Evolutionary conservation across 129 eudicot species (phyloP), one percentile per base, ranked within the genome.

Genomic region (Lactuca sativa): DNA sequence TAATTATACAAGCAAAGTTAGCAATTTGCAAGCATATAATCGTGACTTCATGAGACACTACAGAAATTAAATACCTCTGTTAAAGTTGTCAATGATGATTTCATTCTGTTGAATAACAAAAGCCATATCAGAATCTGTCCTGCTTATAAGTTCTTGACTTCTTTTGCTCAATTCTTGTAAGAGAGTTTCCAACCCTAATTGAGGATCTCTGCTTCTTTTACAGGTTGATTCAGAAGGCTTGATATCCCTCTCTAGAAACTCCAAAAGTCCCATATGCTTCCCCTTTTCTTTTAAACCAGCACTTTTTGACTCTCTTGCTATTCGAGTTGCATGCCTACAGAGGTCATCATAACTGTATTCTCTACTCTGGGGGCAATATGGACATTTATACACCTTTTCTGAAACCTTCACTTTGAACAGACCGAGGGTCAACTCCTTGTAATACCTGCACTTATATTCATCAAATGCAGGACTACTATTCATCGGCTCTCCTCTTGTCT

Each of bases 251-350:
- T 88, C 82, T 61, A 88, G 38, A 78, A 74, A 88, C 84, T 34
- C 79, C 15, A 64, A 64, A 62, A 88, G 65, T 16, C 87, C 89
- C 73, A 78, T 36, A 72, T 89, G 96, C 43, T 56, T 81, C 15
- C 81, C 92, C 54, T 66, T 89, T 56, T 82, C 85, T 74, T 66
- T 89, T 30, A 76, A 78, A 8, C 67, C 61, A 7, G 69, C 78
- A 72, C 80, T 83, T 69, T 49, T 80, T 56, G 90, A 88, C 62
- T 81, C 83, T 47, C 55, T 79, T 41, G 81, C 83, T 55, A 86
- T 76, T 14, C 82, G 84, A 71, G 81, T 59, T 15, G 96, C 89
- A 53, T 89, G 92, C 54, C 80, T 86, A 15, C 74, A 55, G 49
- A 86, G 83, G 58, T 89, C 83, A 44, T n/a, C 44, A 38, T 59